Evolutionary conservation across 2,329 filamentous ascomycete species (phyloP), one percentile per base, ranked within the genome.

Genomic region (Ceratocystis diversiconidia): DNA sequence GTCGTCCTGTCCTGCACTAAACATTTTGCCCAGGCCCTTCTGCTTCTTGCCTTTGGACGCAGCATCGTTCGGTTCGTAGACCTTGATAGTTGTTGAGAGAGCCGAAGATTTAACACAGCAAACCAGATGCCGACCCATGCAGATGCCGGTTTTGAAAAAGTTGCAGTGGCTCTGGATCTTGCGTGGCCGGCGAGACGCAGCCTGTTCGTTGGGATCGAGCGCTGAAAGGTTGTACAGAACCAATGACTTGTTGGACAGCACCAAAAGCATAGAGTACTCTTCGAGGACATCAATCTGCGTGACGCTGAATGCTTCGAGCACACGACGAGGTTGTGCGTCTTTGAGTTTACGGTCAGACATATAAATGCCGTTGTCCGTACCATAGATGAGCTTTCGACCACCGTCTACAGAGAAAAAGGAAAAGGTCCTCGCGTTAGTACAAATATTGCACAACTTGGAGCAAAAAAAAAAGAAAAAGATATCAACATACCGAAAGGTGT

Each of bases 61-160:
- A 68, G 90, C 88, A 73, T 97, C 94, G 77, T 95, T 96, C 0
- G 94, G 94, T 76, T 99, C 92, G 76, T 90, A 97, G n/a, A 97
- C 94, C 77, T 97, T 97, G 79, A 99, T 96, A 1, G 92, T 97
- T 15, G 90, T 95, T 63, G 90, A 96, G 41, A 97, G 79, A 2
- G 92, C 89, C 19, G 89, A 92, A 50, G 90, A 95, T 79, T 96
- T 97, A 72, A 97, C 94, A 70, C 90, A 95, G 76, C 92, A 97
- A 36, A 99, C 94, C 64, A 99, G 80, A 73, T 97, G 94, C 68
- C 94, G 85, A 43, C 94, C 92, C 67, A 96, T 82, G 73, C 94
- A 97, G 72, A 96, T 95, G 48, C 94, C 94, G 19, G 91, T 89
- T 77, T 95, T 96, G 85, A 99, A 99, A 79, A 97, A 99, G 75